Base-by-base conservation (phyloP, 1,284 basidiomycete genomes). In the Apiotrichum mycotoxinovorans region DNA sequence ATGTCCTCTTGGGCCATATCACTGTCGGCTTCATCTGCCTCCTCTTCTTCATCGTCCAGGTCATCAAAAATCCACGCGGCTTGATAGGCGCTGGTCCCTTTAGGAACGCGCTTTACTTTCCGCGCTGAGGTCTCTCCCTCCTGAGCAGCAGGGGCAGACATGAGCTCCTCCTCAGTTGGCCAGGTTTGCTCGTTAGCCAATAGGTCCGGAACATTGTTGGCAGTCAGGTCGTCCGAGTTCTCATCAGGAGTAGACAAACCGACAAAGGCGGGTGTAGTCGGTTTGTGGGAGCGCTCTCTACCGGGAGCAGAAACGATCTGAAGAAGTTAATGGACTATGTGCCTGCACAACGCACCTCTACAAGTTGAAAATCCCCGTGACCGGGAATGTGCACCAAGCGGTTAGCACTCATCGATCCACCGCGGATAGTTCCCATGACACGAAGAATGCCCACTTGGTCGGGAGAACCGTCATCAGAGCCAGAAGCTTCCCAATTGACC, bases 161-260 rank as follows among this genome's bases (percentile, higher is more conserved):
- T 80, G 86, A 98, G 90, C 74, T 98, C 95, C 66, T 98, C 95
- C 72, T 98, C 93, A 0, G 93, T 97, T 0, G 95, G 95, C 94
- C 95, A 98, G 0, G 95, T 98, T 77, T 98, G 95, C 71, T 98
- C 95, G 70, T 95, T 95, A 17, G 83, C 85, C 77, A 97, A 82
- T 58, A 90, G 85, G 67, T 98, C 92, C 0, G 89, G 89, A 33
- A 87, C 85, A 70, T 98, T 97, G 58, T 84, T 87, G 1, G 89
- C 90, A 2, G 91, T 83, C 30, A 98, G 80, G 7, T 94, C 95
- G 73, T 98, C 95, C 1, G 89, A 90, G 1, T 84, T 80, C 9
- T 87, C 85, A 0, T 81, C 74, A 52, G 84, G 80, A 12, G 48
- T 52, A n/a, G 38, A 48, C 46, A 40, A 37, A 30, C 20, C 17